phyloP scores from a whole-genome alignment of 2,329 filamentous ascomycete genomes.

The Graphium sp. region DNA sequence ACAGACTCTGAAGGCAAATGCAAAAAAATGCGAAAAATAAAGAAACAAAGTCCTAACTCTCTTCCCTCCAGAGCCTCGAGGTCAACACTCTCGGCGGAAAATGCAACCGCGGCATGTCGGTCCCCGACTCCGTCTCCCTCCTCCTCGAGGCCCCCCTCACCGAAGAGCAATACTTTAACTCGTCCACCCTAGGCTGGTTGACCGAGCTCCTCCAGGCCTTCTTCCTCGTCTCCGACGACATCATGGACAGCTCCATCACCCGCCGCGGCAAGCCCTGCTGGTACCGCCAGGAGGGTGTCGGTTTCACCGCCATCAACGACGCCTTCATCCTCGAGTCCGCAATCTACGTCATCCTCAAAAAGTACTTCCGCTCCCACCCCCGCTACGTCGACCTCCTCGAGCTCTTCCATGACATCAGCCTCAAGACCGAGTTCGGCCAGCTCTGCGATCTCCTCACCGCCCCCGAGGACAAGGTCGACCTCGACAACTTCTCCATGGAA shows the following conservation, averaged over 20 bases:
- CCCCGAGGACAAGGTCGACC: constrained; percentile 81
- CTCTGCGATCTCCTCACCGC: constrained; percentile 88
- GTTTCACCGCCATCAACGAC: constrained; percentile 97
- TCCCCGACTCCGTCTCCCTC: constrained; percentile 76
- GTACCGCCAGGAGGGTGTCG: constrained; percentile 81
- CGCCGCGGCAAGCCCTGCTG: constrained; percentile 90
- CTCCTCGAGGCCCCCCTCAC: constrained; percentile 56
- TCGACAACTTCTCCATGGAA: constrained; percentile 85
- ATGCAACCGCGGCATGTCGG: constrained; percentile 97
- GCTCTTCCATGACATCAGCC: constrained; percentile 87
- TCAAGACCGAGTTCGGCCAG: constrained; percentile 92
- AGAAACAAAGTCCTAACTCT: background rate
- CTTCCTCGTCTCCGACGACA: constrained; percentile 96
- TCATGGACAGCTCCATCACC: constrained; percentile 94
- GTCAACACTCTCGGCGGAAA: constrained; percentile 87
- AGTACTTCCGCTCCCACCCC: constrained; percentile 78
- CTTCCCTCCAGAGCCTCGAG: constrained; percentile 49
- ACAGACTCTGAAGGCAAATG: too few species aligned
- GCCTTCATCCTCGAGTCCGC: constrained; percentile 83
- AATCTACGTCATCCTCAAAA: constrained; percentile 86
- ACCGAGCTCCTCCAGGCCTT: constrained; percentile 97
- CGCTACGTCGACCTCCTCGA: constrained; percentile 84
- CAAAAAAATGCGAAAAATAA: too few species aligned
- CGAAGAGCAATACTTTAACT: constrained; percentile 73
- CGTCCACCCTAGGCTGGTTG: constrained; percentile 87